A percentile compares a stretch with the other conserved stretches of the same genome.
phyloP scores from a whole-genome alignment of 345 rosid genomes.

The Hibiscus tridactylites region DNA sequence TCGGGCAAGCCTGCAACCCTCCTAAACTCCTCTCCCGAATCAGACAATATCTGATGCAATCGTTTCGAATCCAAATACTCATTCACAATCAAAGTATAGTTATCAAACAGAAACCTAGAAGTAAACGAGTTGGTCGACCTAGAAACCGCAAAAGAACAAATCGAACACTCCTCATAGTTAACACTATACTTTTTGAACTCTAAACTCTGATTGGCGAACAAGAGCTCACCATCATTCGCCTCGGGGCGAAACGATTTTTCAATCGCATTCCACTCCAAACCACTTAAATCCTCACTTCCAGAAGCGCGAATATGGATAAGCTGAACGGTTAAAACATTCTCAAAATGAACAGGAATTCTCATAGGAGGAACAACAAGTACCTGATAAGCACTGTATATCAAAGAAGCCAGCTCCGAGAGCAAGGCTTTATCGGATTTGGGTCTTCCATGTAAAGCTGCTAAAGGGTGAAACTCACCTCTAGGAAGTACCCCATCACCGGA shows the following conservation, averaged over 20 bases:
- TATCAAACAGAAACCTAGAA: slow-evolving; percentile 93
- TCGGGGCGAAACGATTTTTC: slow-evolving; percentile 67
- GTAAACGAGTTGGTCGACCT: slow-evolving; percentile 78
- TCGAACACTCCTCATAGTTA: slow-evolving; percentile 57
- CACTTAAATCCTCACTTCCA: slow-evolving; percentile 42
- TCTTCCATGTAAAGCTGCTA: slow-evolving; percentile 71
- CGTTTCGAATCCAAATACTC: slow-evolving; percentile 96
- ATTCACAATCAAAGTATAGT: slow-evolving; percentile 86
- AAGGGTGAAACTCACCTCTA: slow-evolving; percentile 87
- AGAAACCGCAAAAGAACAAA: slow-evolving; percentile 77
- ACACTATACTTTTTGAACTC: slow-evolving; percentile 53
- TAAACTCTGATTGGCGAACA: slow-evolving; percentile 70
- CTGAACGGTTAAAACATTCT: slow-evolving; percentile 71
- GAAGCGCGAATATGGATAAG: slow-evolving; percentile 63
- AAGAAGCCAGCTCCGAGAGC: slow-evolving; percentile 68
- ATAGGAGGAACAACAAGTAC: slow-evolving; percentile 82
- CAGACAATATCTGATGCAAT: slow-evolving; percentile 73
- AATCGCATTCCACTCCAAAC: slow-evolving; percentile 65
- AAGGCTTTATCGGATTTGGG: slow-evolving; percentile 81
- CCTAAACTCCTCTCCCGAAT: slow-evolving; percentile 73
- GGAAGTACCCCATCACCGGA: slow-evolving; percentile 95
- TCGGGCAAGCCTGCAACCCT: slow-evolving; percentile 63
- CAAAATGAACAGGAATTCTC: slow-evolving; percentile 83
- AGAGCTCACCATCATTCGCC: slow-evolving; percentile 53
- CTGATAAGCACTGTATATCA: slow-evolving; percentile 89